phyloP scores from a whole-genome alignment of 169 alveolate species.

The Cystoisospora suis region DNA sequence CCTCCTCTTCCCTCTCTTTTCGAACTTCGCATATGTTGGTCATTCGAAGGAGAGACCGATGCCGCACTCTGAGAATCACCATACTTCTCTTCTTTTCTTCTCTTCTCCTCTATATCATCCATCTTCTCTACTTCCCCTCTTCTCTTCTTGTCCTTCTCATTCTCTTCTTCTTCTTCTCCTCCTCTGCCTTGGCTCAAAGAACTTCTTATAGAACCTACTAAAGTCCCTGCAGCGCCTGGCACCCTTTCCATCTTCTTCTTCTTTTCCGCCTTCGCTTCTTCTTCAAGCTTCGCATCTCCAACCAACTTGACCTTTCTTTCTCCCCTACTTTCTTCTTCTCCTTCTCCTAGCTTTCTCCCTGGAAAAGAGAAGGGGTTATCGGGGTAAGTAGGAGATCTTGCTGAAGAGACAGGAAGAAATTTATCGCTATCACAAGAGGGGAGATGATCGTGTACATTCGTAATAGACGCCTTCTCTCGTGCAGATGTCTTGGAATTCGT shows the following conservation, averaged over 20 bases:
- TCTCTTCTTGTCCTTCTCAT: background rate
- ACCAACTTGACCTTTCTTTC: background rate
- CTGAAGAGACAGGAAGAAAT: no score
- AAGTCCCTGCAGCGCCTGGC: background rate
- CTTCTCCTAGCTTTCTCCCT: background rate
- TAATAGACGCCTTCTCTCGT: no score
- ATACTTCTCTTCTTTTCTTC: background rate
- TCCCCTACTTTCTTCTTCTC: background rate
- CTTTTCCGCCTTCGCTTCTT: background rate
- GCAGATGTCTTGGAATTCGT: no score
- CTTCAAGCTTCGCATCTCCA: background rate
- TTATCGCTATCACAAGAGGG: no score
- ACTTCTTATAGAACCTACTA: background rate
- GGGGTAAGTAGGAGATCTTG: no score
- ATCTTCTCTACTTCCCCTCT: background rate
- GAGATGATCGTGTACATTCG: no score
- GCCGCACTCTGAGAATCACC: no score
- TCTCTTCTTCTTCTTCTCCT: slow-evolving; percentile 1
- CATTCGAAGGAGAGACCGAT: no score
- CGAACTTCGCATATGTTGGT: no score
- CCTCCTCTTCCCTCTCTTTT: no score
- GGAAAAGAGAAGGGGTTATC: no score
- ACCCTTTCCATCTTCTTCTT: background rate
- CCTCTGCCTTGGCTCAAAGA: background rate
- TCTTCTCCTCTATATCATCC: background rate